Conservation (phyloP, 352 stramenopile species). For the Globisporangium abappressorium region DNA sequence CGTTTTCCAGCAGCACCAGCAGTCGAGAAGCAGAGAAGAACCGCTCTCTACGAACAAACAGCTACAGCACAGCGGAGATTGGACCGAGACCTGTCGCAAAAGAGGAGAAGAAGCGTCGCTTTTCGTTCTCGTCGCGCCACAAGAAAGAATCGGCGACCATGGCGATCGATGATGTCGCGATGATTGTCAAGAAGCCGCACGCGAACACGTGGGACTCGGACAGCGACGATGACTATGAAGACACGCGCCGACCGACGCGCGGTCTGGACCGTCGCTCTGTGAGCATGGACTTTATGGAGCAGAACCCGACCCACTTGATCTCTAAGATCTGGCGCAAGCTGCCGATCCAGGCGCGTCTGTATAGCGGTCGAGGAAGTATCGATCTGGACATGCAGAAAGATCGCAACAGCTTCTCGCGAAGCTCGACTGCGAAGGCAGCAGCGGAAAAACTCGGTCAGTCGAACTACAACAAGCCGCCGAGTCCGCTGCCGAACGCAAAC, state of each 20-base stretch:
- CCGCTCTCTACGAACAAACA: conserved; percentile 11
- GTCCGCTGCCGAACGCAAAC: conserved; percentile 19
- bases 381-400: conserved; percentile 65
- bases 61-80: conserved; percentile 11
- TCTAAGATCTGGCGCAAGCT: conserved; percentile 81
- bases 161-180: conserved; percentile 48
- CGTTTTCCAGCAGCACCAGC: conserved; percentile 6
- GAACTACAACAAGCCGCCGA: conserved; percentile 20
- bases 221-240: conserved; percentile 70
- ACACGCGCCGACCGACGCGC: conserved; percentile 51
- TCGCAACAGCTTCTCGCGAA: conserved; percentile 57
- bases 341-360: conserved; percentile 66
- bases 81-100: conserved; percentile 2
- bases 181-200: conserved; percentile 47
- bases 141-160: conserved; percentile 22
- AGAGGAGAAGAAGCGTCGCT: conserved; percentile 36
- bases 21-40: conserved; percentile 6
- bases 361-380: conserved; percentile 44
- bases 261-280: conserved; percentile 60
- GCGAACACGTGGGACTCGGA: conserved; percentile 62
- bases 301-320: conserved; percentile 67
- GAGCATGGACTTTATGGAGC: conserved; percentile 81
- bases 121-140: conserved; percentile 42
- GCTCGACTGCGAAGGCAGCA: conserved; percentile 43
- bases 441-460: conserved; percentile 32